Evolutionary conservation across 768 basidiomycete genomes (phyloP).

Genomic region (Pholiota microspora): DNA sequence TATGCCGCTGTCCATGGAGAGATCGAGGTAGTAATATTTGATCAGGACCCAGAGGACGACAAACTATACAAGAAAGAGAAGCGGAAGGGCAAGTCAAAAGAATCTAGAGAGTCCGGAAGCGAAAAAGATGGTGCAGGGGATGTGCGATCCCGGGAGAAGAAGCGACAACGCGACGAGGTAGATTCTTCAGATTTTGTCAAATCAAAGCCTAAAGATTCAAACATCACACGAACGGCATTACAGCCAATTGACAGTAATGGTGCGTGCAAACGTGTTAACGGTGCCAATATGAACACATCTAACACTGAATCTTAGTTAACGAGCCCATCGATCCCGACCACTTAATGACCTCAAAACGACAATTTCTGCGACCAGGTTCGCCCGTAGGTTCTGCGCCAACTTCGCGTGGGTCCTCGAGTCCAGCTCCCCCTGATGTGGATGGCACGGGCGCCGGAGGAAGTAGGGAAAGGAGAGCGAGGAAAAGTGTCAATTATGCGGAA

Average conservation of each 20-base stretch:
- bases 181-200: conserved; percentile 36
- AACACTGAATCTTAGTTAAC: conserved; percentile 15
- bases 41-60: conserved; percentile 29
- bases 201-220: conserved; percentile 61
- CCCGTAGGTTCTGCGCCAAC: conserved; percentile 31
- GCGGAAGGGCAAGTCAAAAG: conserved; percentile 43
- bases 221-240: conserved; percentile 49
- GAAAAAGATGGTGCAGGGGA: conserved; percentile 21
- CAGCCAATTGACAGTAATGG: conserved; percentile 45
- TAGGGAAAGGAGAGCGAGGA: conserved; percentile 61
- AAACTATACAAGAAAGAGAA: conserved; percentile 43
- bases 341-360: conserved; percentile 11
- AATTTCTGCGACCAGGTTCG: conserved; percentile 24
- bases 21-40: conserved; percentile 32
- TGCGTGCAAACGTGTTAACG: conserved; percentile 18
- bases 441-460: conserved; percentile 29
- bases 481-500: conserved; percentile 84
- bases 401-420: conserved; percentile 49
- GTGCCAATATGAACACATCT: neutral
- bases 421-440: conserved; percentile 33
- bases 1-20: conserved; percentile 32
- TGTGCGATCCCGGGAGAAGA: conserved; percentile 17
- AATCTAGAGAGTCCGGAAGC: conserved; percentile 29
- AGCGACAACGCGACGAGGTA: conserved; percentile 25
- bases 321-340: conserved; percentile 18